phyloP scores from a whole-genome alignment of 257 asterid genomes.

The Solanum ossicruentum region DNA sequence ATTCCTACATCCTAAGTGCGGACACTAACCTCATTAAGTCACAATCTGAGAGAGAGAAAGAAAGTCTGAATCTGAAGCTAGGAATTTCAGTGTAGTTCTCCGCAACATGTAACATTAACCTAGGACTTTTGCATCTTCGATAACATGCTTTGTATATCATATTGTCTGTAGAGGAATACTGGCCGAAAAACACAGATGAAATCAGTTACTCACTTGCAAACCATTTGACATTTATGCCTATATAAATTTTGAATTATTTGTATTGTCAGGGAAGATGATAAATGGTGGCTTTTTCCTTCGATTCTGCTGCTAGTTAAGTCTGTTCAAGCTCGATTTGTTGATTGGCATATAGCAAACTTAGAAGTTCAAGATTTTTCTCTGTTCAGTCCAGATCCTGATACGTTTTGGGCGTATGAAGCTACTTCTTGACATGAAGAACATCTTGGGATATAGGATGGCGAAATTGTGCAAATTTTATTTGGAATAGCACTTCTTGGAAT shows the following conservation, averaged over 20 bases:
- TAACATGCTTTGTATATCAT: background rate
- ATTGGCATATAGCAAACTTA: constrained; percentile 85
- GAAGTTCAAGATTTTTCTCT: constrained; percentile 81
- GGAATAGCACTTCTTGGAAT: background rate
- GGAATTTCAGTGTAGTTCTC: background rate
- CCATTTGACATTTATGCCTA: background rate
- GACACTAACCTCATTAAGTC: background rate
- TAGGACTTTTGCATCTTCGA: background rate
- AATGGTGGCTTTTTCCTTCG: constrained; percentile 88
- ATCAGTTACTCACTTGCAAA: background rate
- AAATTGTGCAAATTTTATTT: background rate
- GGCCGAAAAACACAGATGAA: background rate
- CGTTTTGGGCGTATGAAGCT: constrained; percentile 89
- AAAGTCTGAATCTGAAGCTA: background rate
- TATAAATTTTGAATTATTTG: background rate
- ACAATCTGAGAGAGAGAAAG: background rate
- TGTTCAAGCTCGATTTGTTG: constrained; percentile 74
- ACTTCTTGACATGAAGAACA: constrained; percentile 25
- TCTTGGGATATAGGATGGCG: background rate
- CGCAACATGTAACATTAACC: background rate
- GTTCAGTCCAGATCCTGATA: constrained; percentile 81
- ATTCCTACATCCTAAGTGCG: background rate
- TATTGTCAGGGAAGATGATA: constrained; percentile 67
- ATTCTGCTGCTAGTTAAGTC: constrained; percentile 61
- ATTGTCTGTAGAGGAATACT: background rate